Base-by-base conservation (phyloP, 108 stramenopile species). In the Skeletonema costatum region DNA sequence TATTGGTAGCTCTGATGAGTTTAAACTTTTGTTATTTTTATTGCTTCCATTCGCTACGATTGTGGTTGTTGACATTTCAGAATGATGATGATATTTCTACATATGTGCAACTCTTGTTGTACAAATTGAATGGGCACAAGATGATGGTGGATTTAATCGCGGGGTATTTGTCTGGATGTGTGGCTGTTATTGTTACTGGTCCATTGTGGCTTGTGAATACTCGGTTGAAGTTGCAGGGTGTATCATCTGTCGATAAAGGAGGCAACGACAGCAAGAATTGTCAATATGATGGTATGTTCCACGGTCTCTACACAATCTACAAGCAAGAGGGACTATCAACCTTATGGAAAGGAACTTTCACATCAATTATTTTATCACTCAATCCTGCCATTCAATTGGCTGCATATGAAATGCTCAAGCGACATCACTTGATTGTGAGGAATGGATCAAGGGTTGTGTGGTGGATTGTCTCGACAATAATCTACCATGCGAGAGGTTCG, bases 161-260 rank as follows among this genome's bases (percentile, higher is more conserved):
- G 7, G 83, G 79, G 2, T 84, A 79, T 69, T 39, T 87, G 7
- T 86, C 89, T 8, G 89, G 89, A 16, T 81, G 85, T 36, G 48
- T 90, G 17, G 88, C 82, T 36, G 89, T 90, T 9, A 44, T 90
- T 66, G 39, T 87, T 29, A 88, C 89, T 11, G 87, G 85, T 46
- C 89, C 89, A 17, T 71, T 90, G 3, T 90, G 89, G 89, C 78
- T 90, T 33, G 87, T 88, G 16, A 87, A 87, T 74, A 88, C 86
- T 36, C 81, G 87, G n/a, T 77, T 88, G 29, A 88, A 88, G 53
- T 73, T 88, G 69, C 83, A 84, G 25, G 81, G 83, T 12, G 71
- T 78, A 16, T 38, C 64, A 33, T 19, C 30, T 5, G 25, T 32
- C 39, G 60, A 48, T 30, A 66, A 74, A 66, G 66, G 44, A 65